phyloP scores from a whole-genome alignment of 2,329 filamentous ascomycete species.

The Lachnellula arida region DNA sequence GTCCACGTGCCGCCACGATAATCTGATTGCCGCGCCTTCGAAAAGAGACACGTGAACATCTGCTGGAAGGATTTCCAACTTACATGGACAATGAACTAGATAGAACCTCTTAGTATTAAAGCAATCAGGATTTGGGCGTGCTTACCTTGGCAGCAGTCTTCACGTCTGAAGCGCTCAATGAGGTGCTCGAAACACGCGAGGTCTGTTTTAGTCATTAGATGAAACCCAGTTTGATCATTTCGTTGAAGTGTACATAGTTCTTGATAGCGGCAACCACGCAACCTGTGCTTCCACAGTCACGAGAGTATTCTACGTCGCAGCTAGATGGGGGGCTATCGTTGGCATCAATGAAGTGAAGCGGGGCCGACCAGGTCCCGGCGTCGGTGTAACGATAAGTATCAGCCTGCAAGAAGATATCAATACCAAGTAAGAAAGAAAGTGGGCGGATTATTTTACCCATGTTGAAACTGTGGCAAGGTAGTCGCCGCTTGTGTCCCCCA shows the following conservation, averaged over 20 bases:
- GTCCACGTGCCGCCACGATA: conserved; percentile 48
- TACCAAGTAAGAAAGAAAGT: neutral
- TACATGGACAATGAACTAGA: conserved; percentile 32
- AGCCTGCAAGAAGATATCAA: conserved; percentile 33
- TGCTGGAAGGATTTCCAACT: conserved; percentile 20
- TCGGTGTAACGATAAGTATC: conserved; percentile 57
- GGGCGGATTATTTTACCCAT: conserved; percentile 39
- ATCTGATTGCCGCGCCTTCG: neutral
- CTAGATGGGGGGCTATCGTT: conserved; percentile 54
- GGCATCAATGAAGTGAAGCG: conserved; percentile 66
- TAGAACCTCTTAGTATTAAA: conserved; percentile 8
- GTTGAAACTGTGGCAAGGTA: conserved; percentile 60
- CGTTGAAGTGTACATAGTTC: conserved; percentile 16
- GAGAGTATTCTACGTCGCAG: conserved; percentile 53
- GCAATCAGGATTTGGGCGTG: no score
- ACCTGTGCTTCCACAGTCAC: conserved; percentile 56
- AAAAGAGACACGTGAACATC: conserved; percentile 12
- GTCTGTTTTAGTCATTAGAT: conserved; percentile 21
- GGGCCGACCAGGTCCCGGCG: conserved; percentile 56
- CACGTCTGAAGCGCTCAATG: conserved; percentile 43
- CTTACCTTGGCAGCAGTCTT: conserved; percentile 52
- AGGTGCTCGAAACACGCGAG: conserved; percentile 14
- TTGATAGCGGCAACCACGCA: conserved; percentile 49
- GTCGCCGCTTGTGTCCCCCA: conserved; percentile 49
- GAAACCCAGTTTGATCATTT: no score